A percentile compares a stretch with the other conserved stretches of the same genome.
Evolutionary conservation across 2,329 filamentous ascomycete species (phyloP).

Genomic region (Myriosclerotinia scirpicola): DNA sequence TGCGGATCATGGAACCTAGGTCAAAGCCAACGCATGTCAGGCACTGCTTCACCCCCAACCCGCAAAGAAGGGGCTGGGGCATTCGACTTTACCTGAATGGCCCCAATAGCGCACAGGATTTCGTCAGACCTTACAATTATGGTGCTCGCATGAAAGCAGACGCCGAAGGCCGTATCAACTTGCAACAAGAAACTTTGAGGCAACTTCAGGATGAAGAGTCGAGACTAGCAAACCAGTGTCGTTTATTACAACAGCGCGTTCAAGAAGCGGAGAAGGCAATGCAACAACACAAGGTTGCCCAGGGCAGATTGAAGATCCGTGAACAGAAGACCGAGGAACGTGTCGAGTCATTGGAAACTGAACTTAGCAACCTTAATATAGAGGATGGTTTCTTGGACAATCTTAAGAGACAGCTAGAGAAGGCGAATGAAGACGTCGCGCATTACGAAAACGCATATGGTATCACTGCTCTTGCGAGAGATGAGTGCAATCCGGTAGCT

Average conservation of each 20-base stretch:
- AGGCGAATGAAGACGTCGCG: conserved; percentile 47
- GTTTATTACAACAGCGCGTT: conserved; percentile 47
- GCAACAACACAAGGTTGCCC: conserved; percentile 49
- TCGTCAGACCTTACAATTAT: conserved; percentile 43
- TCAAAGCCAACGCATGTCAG: conserved; percentile 65
- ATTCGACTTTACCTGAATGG: conserved; percentile 55
- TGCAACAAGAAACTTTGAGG: conserved; percentile 51
- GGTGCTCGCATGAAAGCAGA: conserved; percentile 79
- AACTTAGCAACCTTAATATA: conserved; percentile 66
- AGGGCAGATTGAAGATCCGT: conserved; percentile 52
- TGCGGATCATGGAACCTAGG: conserved; percentile 65
- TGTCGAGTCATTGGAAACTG: conserved; percentile 53
- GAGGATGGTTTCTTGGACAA: conserved; percentile 65
- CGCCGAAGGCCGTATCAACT: conserved; percentile 61
- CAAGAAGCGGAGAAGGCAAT: conserved; percentile 52
- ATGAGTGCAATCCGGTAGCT: conserved; percentile 47
- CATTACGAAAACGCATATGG: conserved; percentile 58
- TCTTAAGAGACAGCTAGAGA: conserved; percentile 58
- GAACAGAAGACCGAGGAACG: conserved; percentile 61
- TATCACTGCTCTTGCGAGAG: conserved; percentile 50
- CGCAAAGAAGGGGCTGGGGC: conserved; percentile 59
- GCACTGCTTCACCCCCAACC: conserved; percentile 68
- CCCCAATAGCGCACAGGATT: conserved; percentile 48
- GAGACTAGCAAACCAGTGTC: conserved; percentile 44
- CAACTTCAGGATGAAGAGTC: conserved; percentile 57